Base-by-base conservation (phyloP, 139 green algal genomes). In the Picochlorum sp. region DNA sequence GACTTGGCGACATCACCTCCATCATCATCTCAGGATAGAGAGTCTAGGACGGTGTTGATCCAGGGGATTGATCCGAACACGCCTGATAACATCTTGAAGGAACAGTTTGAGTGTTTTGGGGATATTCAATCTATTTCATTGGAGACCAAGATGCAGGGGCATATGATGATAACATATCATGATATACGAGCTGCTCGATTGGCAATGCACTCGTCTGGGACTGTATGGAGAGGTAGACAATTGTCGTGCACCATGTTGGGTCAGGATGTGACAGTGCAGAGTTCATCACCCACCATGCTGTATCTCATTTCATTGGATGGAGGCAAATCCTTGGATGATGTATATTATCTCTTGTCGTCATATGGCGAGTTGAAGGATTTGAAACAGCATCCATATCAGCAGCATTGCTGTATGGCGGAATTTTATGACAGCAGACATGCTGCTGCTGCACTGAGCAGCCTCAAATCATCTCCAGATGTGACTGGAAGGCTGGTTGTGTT, bases 141-240 rank as follows among this genome's bases (percentile, higher is more conserved):
- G 6, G 83, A 82, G 6, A 79, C 66, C 67, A 91, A 92, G 70
- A 78, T 76, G 34, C 77, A 83, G 56, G 92, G 92, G 24, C 81
- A 94, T 50, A 73, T 97, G 11, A 75, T 97, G 65, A 78, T 97
- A n/a, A 75, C 74, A 6, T 98, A 92, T 79, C 93, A 85, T 64
- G 92, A 98, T 80, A 70, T 95, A 23, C 73, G 90, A 7, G 78
- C 83, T 1, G 90, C 92, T 3, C 70, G 77, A 9, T 51, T 75
- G 30, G 92, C 92, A 1, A 75, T 85, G 37, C 50, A 77, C 45
- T 79, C 77, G 1, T 76, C 96, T 28, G 75, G 87, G 14, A 62
- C 69, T 4, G 21, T 65, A 18, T 34, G 91, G 13, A 31, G 51
- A 23, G 68, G 66, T 4, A 34, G 14, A 6, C 83, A 88, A 77